phyloP scores from a whole-genome alignment of 176 grass and related monocot genomes.

The Phoenix roebelenii region DNA sequence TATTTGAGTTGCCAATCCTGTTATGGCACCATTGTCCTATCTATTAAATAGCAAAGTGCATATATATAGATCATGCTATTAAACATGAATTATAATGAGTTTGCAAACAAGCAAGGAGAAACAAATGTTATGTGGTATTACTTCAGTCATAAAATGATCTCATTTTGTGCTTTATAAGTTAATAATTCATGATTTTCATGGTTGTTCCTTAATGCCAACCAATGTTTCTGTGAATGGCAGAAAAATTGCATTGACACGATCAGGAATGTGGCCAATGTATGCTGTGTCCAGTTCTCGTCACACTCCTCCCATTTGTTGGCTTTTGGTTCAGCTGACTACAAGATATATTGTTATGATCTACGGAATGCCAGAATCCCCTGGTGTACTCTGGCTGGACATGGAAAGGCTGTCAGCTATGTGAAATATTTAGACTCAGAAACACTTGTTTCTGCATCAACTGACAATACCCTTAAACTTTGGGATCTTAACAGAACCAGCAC shows the following conservation, averaged over 20 bases:
- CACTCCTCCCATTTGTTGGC: conserved; percentile 76
- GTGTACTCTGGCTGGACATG: conserved; percentile 90
- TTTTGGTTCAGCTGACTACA: conserved; percentile 89
- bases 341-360: conserved; percentile 91
- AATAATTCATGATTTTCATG: no score
- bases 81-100: no score
- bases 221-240: conserved; percentile 32
- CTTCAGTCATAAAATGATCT: no score
- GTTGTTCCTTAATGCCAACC: not conserved
- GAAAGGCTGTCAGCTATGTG: conserved; percentile 92
- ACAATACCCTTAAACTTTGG: conserved; percentile 97
- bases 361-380: conserved; percentile 91
- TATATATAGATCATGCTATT: no score
- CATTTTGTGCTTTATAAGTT: no score
- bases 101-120: no score
- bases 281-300: conserved; percentile 92
- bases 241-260: conserved; percentile 76
- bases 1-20: no score
- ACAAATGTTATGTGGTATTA: no score
- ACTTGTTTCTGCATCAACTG: conserved; percentile 82
- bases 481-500: conserved; percentile 66
- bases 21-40: no score
- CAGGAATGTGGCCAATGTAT: conserved; percentile 77
- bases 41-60: no score
- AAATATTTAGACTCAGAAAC: conserved; percentile 78